These are phyloP conservation scores for Phyllosticta ampelicida DNA, from an alignment of 2,329 filamentous ascomycete genomes.

Conservation along the genomic window DNA sequence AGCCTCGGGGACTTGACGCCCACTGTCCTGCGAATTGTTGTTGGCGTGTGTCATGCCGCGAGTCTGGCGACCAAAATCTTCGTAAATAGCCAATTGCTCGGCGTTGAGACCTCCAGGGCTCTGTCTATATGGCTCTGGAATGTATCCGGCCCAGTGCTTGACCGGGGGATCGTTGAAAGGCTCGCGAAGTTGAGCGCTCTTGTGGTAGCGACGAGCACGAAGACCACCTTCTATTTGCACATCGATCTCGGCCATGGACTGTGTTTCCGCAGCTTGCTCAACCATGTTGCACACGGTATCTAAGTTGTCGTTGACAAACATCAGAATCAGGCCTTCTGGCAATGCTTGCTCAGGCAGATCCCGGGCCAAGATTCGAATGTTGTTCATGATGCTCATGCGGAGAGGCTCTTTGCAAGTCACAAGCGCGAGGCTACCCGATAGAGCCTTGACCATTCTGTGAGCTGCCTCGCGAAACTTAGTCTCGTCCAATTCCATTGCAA, in stretches of 20 bases:
- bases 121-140: conserved; percentile 87
- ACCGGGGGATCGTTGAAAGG: conserved; percentile 73
- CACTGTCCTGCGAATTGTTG: conserved; percentile 49
- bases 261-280: conserved; percentile 89
- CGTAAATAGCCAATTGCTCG: conserved; percentile 91
- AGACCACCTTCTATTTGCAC: conserved; percentile 78
- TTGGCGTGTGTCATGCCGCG: conserved; percentile 48
- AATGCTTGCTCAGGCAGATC: conserved; percentile 58
- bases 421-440: conserved; percentile 83
- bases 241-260: conserved; percentile 88
- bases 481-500: conserved; percentile 84
- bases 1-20: conserved; percentile 51
- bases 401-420: conserved; percentile 98
- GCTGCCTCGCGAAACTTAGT: conserved; percentile 76
- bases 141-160: conserved; percentile 85
- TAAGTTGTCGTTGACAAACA: conserved; percentile 98
- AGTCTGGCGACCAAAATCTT: conserved; percentile 85
- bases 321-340: conserved; percentile 88
- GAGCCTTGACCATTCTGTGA: conserved; percentile 87
- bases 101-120: conserved; percentile 73
- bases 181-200: conserved; percentile 64
- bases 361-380: conserved; percentile 75
- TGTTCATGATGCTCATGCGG: conserved; percentile 93
- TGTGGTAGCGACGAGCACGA: conserved; percentile 65
- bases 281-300: conserved; percentile 89